phyloP scores from a whole-genome alignment of 352 stramenopile genomes.

The Globisporangium apiculatum region DNA sequence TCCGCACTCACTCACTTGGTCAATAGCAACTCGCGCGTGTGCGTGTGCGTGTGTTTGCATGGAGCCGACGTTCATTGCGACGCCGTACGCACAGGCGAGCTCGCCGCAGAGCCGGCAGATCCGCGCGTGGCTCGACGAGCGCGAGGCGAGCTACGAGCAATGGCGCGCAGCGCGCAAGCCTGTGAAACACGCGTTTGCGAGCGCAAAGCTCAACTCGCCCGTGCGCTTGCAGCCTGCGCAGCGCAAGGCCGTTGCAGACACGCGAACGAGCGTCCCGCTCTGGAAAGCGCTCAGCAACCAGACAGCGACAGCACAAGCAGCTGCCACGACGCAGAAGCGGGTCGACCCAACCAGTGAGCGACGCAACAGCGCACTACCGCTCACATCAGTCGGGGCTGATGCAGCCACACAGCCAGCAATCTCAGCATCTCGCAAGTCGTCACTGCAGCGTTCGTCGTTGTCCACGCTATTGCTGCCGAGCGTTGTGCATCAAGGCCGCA shows the following conservation, averaged over 20 bases:
- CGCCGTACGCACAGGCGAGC: slow-evolving; percentile 35
- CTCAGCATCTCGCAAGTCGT: background rate
- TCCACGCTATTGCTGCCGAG: slow-evolving; percentile 2
- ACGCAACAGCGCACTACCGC: too few species aligned
- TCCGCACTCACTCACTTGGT: too few species aligned
- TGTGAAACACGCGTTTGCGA: slow-evolving; percentile 37
- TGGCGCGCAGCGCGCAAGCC: slow-evolving; percentile 32
- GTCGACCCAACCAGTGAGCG: background rate
- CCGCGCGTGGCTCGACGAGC: slow-evolving; percentile 40
- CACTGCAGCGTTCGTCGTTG: slow-evolving; percentile 1
- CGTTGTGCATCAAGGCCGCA: slow-evolving; percentile 1
- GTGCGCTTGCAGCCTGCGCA: slow-evolving; percentile 11
- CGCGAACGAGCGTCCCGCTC: slow-evolving; percentile 14
- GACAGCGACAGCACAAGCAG: background rate
- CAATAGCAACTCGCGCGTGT: background rate
- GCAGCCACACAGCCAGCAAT: background rate
- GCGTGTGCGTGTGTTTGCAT: slow-evolving; percentile 9
- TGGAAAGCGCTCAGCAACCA: slow-evolving; percentile 13
- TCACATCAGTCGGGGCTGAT: background rate
- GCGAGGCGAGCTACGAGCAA: slow-evolving; percentile 38
- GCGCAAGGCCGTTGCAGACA: background rate
- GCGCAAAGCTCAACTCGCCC: slow-evolving; percentile 40
- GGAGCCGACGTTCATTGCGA: slow-evolving; percentile 48
- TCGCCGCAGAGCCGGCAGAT: slow-evolving; percentile 34
- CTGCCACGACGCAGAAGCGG: background rate